Evolutionary conservation across 208 protist genomes (phyloP), one percentile per base, ranked within the genome.

Genomic region (Herpetomonas samuelpessoai): DNA sequence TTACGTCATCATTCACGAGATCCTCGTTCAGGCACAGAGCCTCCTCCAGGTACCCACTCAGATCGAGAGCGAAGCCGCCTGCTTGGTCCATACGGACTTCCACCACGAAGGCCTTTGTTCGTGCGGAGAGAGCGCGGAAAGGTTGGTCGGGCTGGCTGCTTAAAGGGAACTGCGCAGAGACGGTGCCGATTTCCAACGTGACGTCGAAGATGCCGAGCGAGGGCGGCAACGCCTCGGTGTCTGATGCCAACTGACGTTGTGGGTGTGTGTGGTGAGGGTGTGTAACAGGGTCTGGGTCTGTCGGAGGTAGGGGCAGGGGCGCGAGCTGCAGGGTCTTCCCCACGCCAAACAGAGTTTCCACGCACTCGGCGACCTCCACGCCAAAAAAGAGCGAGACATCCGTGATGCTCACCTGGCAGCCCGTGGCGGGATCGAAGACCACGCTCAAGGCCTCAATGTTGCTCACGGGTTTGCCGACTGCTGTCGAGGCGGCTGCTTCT

Each of bases 21-120:
- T 48, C 30, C 22, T 71, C 65, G 9, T 64, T 50, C n/a, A 71
- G 46, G 25, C 65, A 49, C 2, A 71, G 38, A 10, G 50, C 57
- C 30, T 71, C 48, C 29, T 22, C n/a, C 7, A 71, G 22, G 3
- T 41, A 45, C 25, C 59, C 59, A 57, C 21, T 30, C 29, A 65
- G 22, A 6, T 9, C 26, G 21, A 46, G 6, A 39, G 27, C 3
- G 19, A 29, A 6, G 14, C 12, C 25, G 22, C 27, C 49, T 3
- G 28, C 19, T 14, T 55, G 14, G 28, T 55, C 28, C 3, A 14
- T 10, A 21, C 24, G 6, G 12, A 55, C 49, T 12, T 38, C 25
- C 14, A 30, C 19, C 6, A 38, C 7, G 19, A 55, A n/a, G 16
- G 12, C 28, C 12, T 29, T 38, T 14, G 28, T 28, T 7, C 4